Conservation (phyloP, 2,329 filamentous ascomycete species). For the Colletotrichum tabaci region DNA sequence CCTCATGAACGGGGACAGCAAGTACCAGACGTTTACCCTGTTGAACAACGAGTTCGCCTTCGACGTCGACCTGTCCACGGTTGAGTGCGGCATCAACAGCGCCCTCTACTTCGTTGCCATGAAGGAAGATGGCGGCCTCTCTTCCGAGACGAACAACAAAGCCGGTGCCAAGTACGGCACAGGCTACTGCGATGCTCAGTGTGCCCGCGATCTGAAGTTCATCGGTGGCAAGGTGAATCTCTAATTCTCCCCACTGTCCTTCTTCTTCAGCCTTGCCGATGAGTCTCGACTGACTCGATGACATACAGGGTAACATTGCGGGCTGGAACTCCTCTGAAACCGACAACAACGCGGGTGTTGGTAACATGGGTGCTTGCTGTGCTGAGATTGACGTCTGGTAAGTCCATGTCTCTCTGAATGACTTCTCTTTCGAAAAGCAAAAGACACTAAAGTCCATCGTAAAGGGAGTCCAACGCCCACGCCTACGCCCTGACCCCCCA, state of each 20-base stretch:
- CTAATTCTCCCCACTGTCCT: neutral
- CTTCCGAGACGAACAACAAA: constrained; percentile 60
- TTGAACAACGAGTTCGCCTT: constrained; percentile 75
- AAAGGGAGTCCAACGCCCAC: constrained; percentile 46
- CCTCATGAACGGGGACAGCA: constrained; percentile 66
- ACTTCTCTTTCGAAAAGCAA: constrained; percentile 36
- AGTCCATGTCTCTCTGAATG: neutral
- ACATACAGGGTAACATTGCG: constrained; percentile 44
- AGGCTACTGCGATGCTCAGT: constrained; percentile 67
- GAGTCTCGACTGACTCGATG: neutral
- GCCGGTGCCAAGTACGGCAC: constrained; percentile 69
- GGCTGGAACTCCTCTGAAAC: constrained; percentile 45
- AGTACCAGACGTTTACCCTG: constrained; percentile 71
- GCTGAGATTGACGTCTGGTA: constrained; percentile 48
- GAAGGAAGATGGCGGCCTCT: constrained; percentile 66
- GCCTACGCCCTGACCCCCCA: constrained; percentile 47
- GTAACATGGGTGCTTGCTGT: constrained; percentile 46
- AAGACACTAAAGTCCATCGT: neutral
- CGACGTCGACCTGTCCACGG: constrained; percentile 73
- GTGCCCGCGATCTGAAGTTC: constrained; percentile 64
- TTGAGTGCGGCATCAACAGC: constrained; percentile 75
- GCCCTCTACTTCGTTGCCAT: constrained; percentile 63
- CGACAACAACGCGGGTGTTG: constrained; percentile 45
- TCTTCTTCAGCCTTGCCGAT: neutral
- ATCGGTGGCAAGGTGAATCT: constrained; percentile 57